Conservation (phyloP, 2,329 filamentous ascomycete genomes). For the Hymenoscyphus linearis region DNA sequence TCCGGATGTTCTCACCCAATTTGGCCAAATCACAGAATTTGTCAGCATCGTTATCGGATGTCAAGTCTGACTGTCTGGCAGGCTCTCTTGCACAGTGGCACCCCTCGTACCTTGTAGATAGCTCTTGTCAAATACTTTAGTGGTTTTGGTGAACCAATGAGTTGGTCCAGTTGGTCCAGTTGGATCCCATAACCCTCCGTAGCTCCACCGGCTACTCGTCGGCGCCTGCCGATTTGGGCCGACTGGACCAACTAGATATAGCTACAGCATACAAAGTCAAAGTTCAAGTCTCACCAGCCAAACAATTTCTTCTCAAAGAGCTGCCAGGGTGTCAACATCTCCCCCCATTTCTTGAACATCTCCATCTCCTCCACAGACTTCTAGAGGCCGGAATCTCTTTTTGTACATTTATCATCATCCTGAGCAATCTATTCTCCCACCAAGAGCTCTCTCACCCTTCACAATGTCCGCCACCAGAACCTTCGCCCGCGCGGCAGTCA, state of each 20-base stretch:
- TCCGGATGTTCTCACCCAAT: background rate
- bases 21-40: background rate
- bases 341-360: background rate
- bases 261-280: background rate
- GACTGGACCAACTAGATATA: background rate
- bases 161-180: too few species aligned
- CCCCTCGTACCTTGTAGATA: background rate
- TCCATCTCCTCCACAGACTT: background rate
- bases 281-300: background rate
- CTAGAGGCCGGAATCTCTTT: background rate
- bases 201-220: background rate
- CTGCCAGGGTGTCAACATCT: conserved; percentile 1
- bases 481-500: conserved; percentile 35
- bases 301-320: background rate
- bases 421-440: background rate
- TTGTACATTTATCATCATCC: background rate
- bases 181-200: background rate
- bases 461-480: conserved; percentile 35
- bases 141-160: too few species aligned
- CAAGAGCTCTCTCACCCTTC: background rate
- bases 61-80: too few species aligned
- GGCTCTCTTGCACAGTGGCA: too few species aligned
- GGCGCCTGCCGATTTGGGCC: background rate
- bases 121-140: background rate
- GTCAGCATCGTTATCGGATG: background rate